A percentile compares a stretch with the other conserved stretches of the same genome.
Evolutionary conservation across 441 rosid species (phyloP).

Genomic region (Brassica hybrid): DNA sequence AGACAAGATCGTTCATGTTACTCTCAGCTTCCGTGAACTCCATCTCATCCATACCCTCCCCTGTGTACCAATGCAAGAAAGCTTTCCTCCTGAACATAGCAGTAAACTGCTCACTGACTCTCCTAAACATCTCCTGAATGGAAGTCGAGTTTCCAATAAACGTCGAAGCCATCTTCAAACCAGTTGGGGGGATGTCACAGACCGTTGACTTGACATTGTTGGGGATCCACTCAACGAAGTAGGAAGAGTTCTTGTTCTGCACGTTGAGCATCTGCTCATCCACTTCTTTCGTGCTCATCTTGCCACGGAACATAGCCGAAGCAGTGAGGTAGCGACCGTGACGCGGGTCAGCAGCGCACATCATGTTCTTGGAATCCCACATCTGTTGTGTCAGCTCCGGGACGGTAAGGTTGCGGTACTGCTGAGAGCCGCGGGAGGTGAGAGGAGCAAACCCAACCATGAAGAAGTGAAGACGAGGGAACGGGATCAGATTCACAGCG

Average conservation of each 20-base stretch:
- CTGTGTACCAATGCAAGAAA: slow-evolving; percentile 86
- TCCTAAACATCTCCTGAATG: slow-evolving; percentile 81
- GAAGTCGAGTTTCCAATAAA: slow-evolving; percentile 82
- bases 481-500: slow-evolving; percentile 82
- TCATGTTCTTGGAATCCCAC: slow-evolving; percentile 90
- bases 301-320: slow-evolving; percentile 83
- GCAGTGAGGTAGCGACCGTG: slow-evolving; percentile 81
- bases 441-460: slow-evolving; percentile 89
- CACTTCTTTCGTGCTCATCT: slow-evolving; percentile 83
- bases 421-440: slow-evolving; percentile 85
- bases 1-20: slow-evolving; percentile 81
- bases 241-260: slow-evolving; percentile 85
- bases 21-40: slow-evolving; percentile 80
- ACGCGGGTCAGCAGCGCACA: slow-evolving; percentile 82
- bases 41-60: slow-evolving; percentile 88
- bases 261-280: slow-evolving; percentile 87
- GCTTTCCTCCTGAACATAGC: slow-evolving; percentile 88
- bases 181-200: slow-evolving; percentile 81
- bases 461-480: slow-evolving; percentile 88
- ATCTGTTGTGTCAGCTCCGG: slow-evolving; percentile 86
- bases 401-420: slow-evolving; percentile 71
- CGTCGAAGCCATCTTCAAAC: slow-evolving; percentile 80
- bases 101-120: slow-evolving; percentile 84
- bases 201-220: slow-evolving; percentile 84
- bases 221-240: slow-evolving; percentile 87